A percentile compares a stretch with the other conserved stretches of the same genome.
Evolutionary conservation across 805 yeast species (phyloP).

Genomic region (Schwanniomyces yamadae): DNA sequence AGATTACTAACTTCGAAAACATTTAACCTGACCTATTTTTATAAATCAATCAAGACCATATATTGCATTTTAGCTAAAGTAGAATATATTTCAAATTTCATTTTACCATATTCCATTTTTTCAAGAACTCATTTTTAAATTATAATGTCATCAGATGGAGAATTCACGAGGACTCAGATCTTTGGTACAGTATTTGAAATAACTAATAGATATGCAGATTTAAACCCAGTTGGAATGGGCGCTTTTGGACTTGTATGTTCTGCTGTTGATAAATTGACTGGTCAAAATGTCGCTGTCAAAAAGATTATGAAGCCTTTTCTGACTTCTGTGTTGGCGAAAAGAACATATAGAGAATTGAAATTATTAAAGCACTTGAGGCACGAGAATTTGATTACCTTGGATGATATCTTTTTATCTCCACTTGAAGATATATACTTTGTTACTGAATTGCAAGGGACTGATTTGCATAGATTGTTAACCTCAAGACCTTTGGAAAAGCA

Average conservation of each 20-base stretch:
- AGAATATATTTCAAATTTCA: too few species aligned
- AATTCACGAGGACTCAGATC: conserved; percentile 75
- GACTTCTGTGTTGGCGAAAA: conserved; percentile 90
- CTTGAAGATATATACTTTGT: conserved; percentile 94
- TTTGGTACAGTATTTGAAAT: conserved; percentile 95
- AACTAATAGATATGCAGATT: conserved; percentile 82
- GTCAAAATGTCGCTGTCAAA: conserved; percentile 93
- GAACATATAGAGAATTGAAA: conserved; percentile 95
- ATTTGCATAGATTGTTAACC: conserved; percentile 84
- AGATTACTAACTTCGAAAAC: too few species aligned
- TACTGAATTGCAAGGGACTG: conserved; percentile 96
- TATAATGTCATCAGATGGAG: conserved; percentile 43
- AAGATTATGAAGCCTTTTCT: conserved; percentile 97
- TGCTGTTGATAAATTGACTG: conserved; percentile 87
- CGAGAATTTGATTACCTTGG: conserved; percentile 89
- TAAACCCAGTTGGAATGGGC: conserved; percentile 99
- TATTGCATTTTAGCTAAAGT: too few species aligned
- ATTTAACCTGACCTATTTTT: too few species aligned
- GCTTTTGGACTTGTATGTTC: conserved; percentile 98
- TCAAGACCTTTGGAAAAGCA: conserved; percentile 94
- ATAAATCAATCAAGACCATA: too few species aligned
- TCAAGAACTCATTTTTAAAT: too few species aligned
- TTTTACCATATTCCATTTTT: too few species aligned
- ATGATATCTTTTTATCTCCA: conserved; percentile 92
- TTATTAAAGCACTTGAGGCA: conserved; percentile 89